Percentiles rank a stretch among this genome's conserved stretches.
phyloP scores from a whole-genome alignment of 139 green algal species.

The Micractinium conductrix region DNA sequence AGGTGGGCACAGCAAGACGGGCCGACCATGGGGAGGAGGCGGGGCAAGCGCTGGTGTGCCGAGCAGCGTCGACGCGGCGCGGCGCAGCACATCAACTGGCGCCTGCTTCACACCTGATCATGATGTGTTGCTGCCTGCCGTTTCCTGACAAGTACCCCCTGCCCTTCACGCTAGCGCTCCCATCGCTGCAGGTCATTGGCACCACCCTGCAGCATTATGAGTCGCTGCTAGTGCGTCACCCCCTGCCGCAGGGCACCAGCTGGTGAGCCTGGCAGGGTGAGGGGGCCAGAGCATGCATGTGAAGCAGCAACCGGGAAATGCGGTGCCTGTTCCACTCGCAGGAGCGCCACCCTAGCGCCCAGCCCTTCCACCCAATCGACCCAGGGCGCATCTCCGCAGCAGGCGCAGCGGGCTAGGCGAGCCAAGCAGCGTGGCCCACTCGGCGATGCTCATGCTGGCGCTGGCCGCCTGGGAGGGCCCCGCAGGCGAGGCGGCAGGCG shows the following conservation, averaged over 20 bases:
- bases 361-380: neutral
- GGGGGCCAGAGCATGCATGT: neutral
- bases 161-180: neutral
- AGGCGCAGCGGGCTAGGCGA: neutral
- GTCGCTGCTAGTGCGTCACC: neutral
- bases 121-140: too few relatives aligned
- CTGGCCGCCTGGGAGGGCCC: slow-evolving; percentile 11
- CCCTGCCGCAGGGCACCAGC: neutral
- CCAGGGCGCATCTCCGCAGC: neutral
- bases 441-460: slow-evolving; percentile 8
- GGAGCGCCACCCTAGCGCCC: neutral
- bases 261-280: neutral
- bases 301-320: neutral
- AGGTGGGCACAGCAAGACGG: too few relatives aligned
- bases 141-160: neutral
- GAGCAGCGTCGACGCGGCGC: too few relatives aligned
- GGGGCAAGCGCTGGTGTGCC: too few relatives aligned
- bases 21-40: too few relatives aligned
- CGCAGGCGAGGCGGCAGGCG: neutral
- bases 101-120: too few relatives aligned
- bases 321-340: neutral
- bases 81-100: too few relatives aligned
- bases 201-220: slow-evolving; percentile 7
- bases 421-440: slow-evolving; percentile 4
- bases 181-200: neutral